Evolutionary conservation across 139 green algal species (phyloP), one percentile per base, ranked within the genome.

Genomic region (Coccomyxa sp.): DNA sequence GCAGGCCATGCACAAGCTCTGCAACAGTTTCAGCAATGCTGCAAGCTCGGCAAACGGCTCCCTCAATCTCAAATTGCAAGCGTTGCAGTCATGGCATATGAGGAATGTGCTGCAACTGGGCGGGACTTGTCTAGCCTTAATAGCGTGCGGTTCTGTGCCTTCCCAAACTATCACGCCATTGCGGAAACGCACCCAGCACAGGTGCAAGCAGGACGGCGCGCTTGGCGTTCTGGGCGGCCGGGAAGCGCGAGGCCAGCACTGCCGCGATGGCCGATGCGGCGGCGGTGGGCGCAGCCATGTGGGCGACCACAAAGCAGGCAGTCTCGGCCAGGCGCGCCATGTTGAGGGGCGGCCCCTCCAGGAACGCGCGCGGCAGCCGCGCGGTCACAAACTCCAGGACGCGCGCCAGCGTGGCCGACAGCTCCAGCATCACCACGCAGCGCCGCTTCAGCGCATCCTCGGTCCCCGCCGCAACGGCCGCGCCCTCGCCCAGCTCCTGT

Each of bases 331-430:
- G 88, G 28, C 94, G 89, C 67, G 81, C 87, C 16, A 92, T 45
- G 84, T 93, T 95, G 82, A 95, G 75, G 28, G 27, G 27, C 21
- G 71, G 27, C 27, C 27, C 71, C 1, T 66, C 11, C 51, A 88
- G 66, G 28, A 87, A 83, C 25, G 58, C 81, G 27, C 27, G 32
- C 17, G 90, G 85, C 63, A 96, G 63, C 13, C 86, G n/a, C 45
- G 67, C 71, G 13, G 89, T 82, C 38, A 92, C 75, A 28, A 96
- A 92, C 90, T 98, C 94, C n/a, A 97, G 86, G 9, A 95, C 82
- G 60, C 92, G 87, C 85, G 93, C 83, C 84, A 98, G 91, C 78
- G 90, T 92, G 71, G 84, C 86, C 28, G 85, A 89, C 38, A 97
- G 88, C 77, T 97, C 94, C 79, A 94, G 93, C 90, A 95, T 92